Evolutionary conservation across 2,329 filamentous ascomycete genomes (phyloP), one percentile per base, ranked within the genome.

Genomic region (Talaromyces sp.): DNA sequence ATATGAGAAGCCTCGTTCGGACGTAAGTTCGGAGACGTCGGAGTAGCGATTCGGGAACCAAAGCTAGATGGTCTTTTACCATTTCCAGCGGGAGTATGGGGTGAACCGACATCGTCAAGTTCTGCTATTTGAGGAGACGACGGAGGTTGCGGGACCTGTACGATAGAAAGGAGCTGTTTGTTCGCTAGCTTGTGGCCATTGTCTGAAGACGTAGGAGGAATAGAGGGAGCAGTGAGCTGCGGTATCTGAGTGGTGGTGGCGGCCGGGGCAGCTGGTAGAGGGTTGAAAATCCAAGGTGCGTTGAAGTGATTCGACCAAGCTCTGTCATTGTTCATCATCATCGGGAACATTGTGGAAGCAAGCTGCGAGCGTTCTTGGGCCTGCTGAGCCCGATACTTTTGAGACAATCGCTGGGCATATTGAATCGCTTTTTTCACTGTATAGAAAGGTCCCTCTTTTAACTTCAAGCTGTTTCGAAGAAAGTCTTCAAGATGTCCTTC

Each of bases 61-160:
- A 35, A 37, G 13, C n/a, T 52, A 13, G 41, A 27, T 16, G 19
- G 39, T 22, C 24, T 47, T 35, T 80, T 27, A 84, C 86, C 1
- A 94, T 79, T 0, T n/a, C 37, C 39, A 33, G 3, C n/a, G 19
- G 39, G 59, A 16, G n/a, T 43, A 16, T 50, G 54, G 16, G 33
- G 37, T 52, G 22, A 24, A 8, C 52, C 60, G 5, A 41, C 16
- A 49, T 65, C 63, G n/a, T 49, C 52, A n/a, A 57, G 31, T 39
- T 59, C 54, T 24, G 54, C 47, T 39, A 59, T 31, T 59, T 22
- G 52, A 47, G 58, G 59, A 31, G 64, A 59, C 10, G 60, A 61
- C 39, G 60, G 33, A 31, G 52, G 19, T 39, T 66, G 60, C 33
- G 35, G 41, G 22, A 39, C 54, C 13, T 59, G 60, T 22, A 66